Evolutionary conservation across 2,329 filamentous ascomycete genomes (phyloP), one percentile per base, ranked within the genome.

Genomic region (Lachnellula willkommii): DNA sequence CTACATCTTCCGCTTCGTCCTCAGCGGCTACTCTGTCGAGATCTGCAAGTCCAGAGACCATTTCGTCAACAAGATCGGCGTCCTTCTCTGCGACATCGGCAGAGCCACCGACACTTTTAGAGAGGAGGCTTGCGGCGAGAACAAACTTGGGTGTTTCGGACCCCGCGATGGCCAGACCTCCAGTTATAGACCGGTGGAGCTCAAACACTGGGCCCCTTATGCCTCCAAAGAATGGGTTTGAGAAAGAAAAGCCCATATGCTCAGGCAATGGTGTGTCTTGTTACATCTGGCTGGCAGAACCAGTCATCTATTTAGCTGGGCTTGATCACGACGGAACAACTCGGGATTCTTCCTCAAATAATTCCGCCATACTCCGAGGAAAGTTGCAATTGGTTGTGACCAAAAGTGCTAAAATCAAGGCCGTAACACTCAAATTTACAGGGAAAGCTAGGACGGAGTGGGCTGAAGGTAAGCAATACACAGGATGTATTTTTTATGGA

Each of bases 341-440:
- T 14, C 56, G 63, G 49, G 60, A 65, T 39, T 60, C 65, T 12
- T 47, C 51, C 4, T 59, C 63, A 28, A 65, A 59, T 42, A 56
- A 64, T 52, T 93, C 90, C 6, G 89, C 92, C 1, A 86, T 99
- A 68, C 78, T 99, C 14, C 82, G 94, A 54, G 94, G 94, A 17
- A 91, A 85, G 62, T 73, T 99, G 54, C 87, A 89, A 65, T 71
- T 99, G 40, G 87, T 87, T 57, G 82, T 97, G 12, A 86, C 88
- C 47, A 97, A 97, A 69, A 88, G 89, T 62, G 84, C 91, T 47
- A 99, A 99, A 73, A 85, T 99, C 63, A 96, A 96, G 75, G 87
- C 90, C 4, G 82, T 99, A 24, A 91, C 88, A 5, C 77, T 99
- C 52, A 93, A 89, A 66, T 89, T 99, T 64, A 82, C 86, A 42